Base-by-base conservation (phyloP, 176 grass and related monocot species). In the Aegilops umbellulata region DNA sequence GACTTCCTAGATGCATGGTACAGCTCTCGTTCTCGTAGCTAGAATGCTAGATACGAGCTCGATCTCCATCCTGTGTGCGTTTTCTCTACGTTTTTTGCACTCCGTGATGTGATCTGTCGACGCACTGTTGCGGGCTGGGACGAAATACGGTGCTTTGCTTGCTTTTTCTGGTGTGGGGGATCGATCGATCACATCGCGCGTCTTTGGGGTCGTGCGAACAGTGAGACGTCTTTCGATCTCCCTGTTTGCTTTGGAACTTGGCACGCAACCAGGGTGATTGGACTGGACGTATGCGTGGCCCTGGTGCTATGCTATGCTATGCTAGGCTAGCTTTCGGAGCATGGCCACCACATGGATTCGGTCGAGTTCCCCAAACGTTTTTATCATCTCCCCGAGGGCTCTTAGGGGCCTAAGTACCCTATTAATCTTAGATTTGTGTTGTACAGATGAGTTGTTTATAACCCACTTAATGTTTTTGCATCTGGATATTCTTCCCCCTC, bases 161-260 rank as follows among this genome's bases (percentile, higher is more conserved):
- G 34, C 66, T 75, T 75, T 85, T 80, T 6, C 78, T 58, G 29
- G 51, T 46, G 85, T 80, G 76, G 68, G 55, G 60, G 55, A 79
- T 53, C 69, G 71, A 76, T 76, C 72, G 44, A 53, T 76, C 72
- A 76, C 72, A 76, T 76, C 72, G 79, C 73, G 32, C 75, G 66
- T 84, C 80, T 75, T 87, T 65, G 42, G 74, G 66, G 73, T 87
- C 60, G 62, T 81, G 82, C 89, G 7, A 80, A 68, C 90, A 88
- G 90, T 84, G 67, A 87, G 25, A 83, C 42, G 89, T 90, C 84
- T 74, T 79, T 82, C 80, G 47, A 84, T 81, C 70, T 77, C 70
- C 82, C 90, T 91, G 77, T 88, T 91, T 88, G 70, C 86, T 85
- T 88, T 88, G 85, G 85, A 76, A 85, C 85, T 88, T 77, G 82